Conservation (phyloP, 176 grass and related monocot genomes). For the Calamus simplicifolius region DNA sequence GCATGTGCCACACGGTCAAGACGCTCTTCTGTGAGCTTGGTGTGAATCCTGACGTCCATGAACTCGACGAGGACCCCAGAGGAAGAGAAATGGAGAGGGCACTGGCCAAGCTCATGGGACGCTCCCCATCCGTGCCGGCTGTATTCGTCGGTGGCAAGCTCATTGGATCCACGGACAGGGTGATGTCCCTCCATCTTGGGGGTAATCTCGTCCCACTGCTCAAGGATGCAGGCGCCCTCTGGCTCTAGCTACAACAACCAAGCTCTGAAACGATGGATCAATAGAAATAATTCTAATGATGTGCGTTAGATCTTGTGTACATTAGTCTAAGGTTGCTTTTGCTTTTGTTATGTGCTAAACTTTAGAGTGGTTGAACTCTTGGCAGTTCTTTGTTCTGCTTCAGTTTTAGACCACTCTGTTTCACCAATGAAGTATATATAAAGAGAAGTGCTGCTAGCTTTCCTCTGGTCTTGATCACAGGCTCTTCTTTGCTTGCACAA, state of each 20-base stretch:
- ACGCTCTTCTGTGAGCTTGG: constrained; percentile 16
- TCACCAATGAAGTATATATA: too few relatives aligned
- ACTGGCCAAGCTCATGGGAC: constrained; percentile 4
- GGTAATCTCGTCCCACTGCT: constrained; percentile 18
- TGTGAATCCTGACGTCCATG: constrained; percentile 7
- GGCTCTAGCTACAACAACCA: constrained; percentile 4
- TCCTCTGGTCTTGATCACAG: too few relatives aligned
- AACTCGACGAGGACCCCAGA: constrained; percentile 23
- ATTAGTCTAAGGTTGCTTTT: too few relatives aligned
- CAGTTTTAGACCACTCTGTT: too few relatives aligned
- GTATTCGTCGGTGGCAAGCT: constrained; percentile 22
- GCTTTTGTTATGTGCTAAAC: too few relatives aligned
- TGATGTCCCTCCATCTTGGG: constrained; percentile 18
- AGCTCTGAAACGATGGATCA: too few relatives aligned
- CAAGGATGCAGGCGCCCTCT: constrained; percentile 14
- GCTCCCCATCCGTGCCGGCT: constrained; percentile 1
- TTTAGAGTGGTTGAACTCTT: too few relatives aligned
- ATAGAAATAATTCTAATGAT: too few relatives aligned
- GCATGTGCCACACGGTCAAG: constrained; percentile 26
- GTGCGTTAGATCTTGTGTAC: too few relatives aligned
- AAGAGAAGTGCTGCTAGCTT: too few relatives aligned
- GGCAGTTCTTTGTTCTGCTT: too few relatives aligned
- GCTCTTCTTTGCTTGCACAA: too few relatives aligned
- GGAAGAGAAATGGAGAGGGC: constrained; percentile 17
- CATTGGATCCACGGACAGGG: constrained; percentile 11